Base-by-base conservation (phyloP, 2,329 filamentous ascomycete species). In the Ceratocystis smalleyi region DNA sequence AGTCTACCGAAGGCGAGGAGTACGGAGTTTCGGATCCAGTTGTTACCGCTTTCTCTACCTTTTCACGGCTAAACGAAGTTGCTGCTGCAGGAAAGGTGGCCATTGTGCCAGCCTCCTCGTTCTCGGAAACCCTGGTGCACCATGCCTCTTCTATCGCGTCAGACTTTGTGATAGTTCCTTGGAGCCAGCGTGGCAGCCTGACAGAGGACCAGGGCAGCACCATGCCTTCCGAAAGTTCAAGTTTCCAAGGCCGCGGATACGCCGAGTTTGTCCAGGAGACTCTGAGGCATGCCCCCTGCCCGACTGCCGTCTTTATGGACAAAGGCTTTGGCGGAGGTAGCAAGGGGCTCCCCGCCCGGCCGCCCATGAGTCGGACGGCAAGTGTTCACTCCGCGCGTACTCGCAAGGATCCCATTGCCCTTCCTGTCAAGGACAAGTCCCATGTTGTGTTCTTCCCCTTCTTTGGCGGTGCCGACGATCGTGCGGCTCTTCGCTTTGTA, bases 391-490 rank as follows among this genome's bases (percentile, higher is more conserved):
- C 88, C 59, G 78, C 80, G 67, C 83, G 82, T 68, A 64, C 74
- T 67, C 75, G 79, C 40, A 75, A 77, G n/a, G 83, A 87, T 63
- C 75, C 82, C 10, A 75, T 80, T 0, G 75, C 81, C 22, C 76
- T 80, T 0, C 83, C 86, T 0, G 79, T 85, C 4, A 77, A 79
- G 5, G 83, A 89, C 70, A 85, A 84, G 67, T 84, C 83, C 43
- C 90, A 95, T 71, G 90, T 92, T 71, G 81, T 97, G 68, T 91
- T 95, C 72, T 78, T 95, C 63, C 87, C 91, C 0, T 97, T 90
- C 74, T 85, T 96, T 66, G 91, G 92, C 19, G 89, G 89, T 7
- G 76, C 79, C 1, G 94, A 99, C 71, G 92, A 96, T 70, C 82
- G 84, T 6, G 83, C 86, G 3, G 91, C 91, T 0, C 79, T 97